Evolutionary conservation across 192 early-diverging fungal species (phyloP).

Genomic region (Coemansia sp.): DNA sequence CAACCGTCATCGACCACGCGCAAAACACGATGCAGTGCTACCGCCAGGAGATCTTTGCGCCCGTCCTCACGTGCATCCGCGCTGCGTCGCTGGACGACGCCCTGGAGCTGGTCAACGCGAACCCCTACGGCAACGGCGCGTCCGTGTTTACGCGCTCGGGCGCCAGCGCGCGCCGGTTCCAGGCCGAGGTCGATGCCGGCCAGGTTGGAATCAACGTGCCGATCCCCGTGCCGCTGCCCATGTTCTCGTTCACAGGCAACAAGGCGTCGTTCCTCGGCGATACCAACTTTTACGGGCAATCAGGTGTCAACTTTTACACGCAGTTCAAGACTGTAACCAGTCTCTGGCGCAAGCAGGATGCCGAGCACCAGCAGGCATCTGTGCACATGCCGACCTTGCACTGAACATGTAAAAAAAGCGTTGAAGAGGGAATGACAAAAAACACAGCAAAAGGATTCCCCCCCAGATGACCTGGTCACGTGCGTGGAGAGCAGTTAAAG

Average conservation of each 20-base stretch:
- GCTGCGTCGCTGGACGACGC: conserved; percentile 89
- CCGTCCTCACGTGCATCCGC: conserved; percentile 81
- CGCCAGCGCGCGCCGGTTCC: conserved; percentile 81
- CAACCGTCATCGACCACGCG: conserved; percentile 83
- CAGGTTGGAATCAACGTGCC: conserved; percentile 90
- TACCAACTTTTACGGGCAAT: conserved; percentile 88
- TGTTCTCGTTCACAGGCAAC: conserved; percentile 95
- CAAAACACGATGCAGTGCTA: conserved; percentile 83
- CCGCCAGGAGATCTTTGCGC: conserved; percentile 94
- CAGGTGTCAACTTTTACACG: conserved; percentile 84
- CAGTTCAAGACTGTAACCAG: conserved; percentile 93
- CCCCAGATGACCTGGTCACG: not conserved
- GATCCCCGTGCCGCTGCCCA: conserved; percentile 95
- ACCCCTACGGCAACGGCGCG: conserved; percentile 85
- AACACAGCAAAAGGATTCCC: too few species aligned
- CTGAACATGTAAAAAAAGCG: conserved; percentile 28
- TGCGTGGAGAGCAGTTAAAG: not conserved
- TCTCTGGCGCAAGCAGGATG: conserved; percentile 90
- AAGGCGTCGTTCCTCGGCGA: conserved; percentile 91
- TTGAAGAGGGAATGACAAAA: too few species aligned
- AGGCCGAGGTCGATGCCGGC: conserved; percentile 85
- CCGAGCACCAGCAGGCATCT: conserved; percentile 53
- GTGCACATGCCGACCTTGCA: conserved; percentile 90
- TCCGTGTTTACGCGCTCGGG: conserved; percentile 92
- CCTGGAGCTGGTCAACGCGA: conserved; percentile 84